These are phyloP conservation scores for Aspergillus ostianus DNA, from an alignment of 495 filamentous ascomycete genomes.

Conservation along the genomic window DNA sequence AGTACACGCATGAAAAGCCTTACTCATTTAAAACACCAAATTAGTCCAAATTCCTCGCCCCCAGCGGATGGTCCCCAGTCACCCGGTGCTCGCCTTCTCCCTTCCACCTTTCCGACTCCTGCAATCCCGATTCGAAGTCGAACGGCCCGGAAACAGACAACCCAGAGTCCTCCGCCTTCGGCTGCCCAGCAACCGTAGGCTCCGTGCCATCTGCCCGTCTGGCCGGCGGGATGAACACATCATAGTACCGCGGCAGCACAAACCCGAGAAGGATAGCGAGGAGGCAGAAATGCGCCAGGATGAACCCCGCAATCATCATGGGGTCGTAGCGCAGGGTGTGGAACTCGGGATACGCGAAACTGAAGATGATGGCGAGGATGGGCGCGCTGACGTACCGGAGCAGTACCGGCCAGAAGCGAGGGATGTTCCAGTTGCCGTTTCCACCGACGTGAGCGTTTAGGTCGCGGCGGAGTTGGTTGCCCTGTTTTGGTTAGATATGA, in stretches of 20 bases:
- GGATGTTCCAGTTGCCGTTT: slow-evolving; percentile 40
- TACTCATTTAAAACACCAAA: no score
- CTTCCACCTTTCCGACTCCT: background rate
- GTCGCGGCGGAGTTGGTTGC: slow-evolving; percentile 27
- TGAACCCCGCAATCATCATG: slow-evolving; percentile 38
- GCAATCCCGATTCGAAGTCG: background rate
- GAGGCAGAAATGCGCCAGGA: slow-evolving; percentile 30
- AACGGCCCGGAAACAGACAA: background rate
- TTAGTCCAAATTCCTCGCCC: background rate
- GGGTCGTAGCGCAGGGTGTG: slow-evolving; percentile 36
- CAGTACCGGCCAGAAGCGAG: slow-evolving; percentile 29
- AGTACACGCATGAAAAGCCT: no score
- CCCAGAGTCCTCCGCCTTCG: background rate
- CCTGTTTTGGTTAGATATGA: slow-evolving; percentile 10
- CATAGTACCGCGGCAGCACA: slow-evolving; percentile 34
- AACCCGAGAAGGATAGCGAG: slow-evolving; percentile 30
- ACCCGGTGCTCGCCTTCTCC: background rate
- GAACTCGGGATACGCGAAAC: slow-evolving; percentile 41
- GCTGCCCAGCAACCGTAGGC: background rate
- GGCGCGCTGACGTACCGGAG: slow-evolving; percentile 40
- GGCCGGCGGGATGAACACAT: slow-evolving; percentile 32
- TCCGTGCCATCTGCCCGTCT: slow-evolving; percentile 26
- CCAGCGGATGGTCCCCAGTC: background rate
- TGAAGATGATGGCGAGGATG: slow-evolving; percentile 39
- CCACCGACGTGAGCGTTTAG: slow-evolving; percentile 22